phyloP scores from a whole-genome alignment of 2,329 filamentous ascomycete genomes.

The Tolypocladium inflatum region DNA sequence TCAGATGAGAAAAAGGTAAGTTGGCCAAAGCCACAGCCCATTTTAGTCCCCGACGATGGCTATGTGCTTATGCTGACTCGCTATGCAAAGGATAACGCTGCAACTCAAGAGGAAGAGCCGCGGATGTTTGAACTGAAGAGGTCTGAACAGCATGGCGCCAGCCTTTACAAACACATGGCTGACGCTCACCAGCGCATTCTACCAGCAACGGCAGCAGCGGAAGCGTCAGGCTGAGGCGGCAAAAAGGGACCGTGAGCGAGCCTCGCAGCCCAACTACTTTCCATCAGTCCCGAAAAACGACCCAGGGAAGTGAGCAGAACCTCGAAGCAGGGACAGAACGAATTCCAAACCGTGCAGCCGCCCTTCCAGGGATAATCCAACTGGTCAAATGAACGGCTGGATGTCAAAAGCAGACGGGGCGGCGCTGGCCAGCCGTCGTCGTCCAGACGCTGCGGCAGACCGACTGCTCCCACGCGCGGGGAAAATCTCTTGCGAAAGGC shows the following conservation, averaged over 20 bases:
- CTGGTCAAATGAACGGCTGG: neutral
- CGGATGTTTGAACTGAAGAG: slow-evolving; percentile 78
- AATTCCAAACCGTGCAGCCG: too few relatives aligned
- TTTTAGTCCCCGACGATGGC: neutral
- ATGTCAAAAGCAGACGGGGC: neutral
- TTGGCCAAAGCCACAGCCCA: neutral
- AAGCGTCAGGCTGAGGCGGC: slow-evolving; percentile 45
- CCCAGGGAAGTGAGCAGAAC: slow-evolving; percentile 21
- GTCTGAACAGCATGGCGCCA: slow-evolving; percentile 33
- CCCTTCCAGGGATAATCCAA: too few relatives aligned
- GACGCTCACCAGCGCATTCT: slow-evolving; percentile 56
- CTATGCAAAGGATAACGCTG: slow-evolving; percentile 12
- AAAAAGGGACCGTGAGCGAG: slow-evolving; percentile 69
- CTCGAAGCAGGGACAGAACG: neutral
- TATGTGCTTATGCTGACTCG: neutral
- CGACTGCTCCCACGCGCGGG: neutral
- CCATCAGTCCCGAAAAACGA: slow-evolving; percentile 69
- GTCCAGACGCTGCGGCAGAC: neutral
- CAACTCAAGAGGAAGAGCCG: slow-evolving; percentile 51
- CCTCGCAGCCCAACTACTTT: slow-evolving; percentile 71
- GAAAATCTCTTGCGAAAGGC: too few relatives aligned
- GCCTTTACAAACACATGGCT: neutral
- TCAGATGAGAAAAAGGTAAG: slow-evolving; percentile 12
- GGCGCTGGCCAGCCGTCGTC: neutral
- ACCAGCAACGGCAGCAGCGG: slow-evolving; percentile 72